These are phyloP conservation scores for Meira miltonrushii DNA, from an alignment of 1,284 basidiomycete genomes.

Conservation along the genomic window DNA sequence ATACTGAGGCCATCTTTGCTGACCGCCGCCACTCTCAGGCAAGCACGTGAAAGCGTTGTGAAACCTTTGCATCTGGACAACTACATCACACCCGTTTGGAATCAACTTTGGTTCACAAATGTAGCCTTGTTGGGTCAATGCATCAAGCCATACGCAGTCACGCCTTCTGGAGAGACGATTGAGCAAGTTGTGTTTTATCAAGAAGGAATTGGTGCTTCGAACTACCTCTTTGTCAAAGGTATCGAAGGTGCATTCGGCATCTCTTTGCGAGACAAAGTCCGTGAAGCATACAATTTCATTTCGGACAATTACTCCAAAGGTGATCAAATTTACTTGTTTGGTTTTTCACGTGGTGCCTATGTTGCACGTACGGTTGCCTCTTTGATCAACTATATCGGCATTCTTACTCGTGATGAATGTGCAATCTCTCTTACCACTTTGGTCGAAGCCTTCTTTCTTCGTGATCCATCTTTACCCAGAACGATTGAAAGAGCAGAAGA, in stretches of 20 bases:
- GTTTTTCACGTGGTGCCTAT: constrained; percentile 63
- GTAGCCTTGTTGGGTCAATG: constrained; percentile 32
- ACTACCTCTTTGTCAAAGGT: constrained; percentile 15
- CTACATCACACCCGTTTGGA: no score
- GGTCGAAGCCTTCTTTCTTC: constrained; percentile 30
- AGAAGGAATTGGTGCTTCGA: constrained; percentile 27
- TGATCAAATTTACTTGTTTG: constrained; percentile 54
- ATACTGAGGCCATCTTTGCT: no score
- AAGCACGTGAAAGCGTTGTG: no score
- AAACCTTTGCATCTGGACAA: no score
- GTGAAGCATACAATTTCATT: constrained; percentile 62
- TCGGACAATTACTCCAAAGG: constrained; percentile 59
- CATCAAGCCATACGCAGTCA: constrained; percentile 11
- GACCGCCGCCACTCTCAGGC: no score
- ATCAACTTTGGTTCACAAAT: constrained; percentile 27
- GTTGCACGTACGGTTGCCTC: constrained; percentile 62
- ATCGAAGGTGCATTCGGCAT: constrained; percentile 22
- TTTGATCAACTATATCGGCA: constrained; percentile 61
- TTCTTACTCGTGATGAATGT: constrained; percentile 57
- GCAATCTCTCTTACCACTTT: constrained; percentile 27
- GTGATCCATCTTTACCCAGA: constrained; percentile 26
- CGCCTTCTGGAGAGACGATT: no score
- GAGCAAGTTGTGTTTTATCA: constrained; percentile 32
- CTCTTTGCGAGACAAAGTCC: constrained; percentile 37
- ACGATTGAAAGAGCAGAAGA: constrained; percentile 23